Evolutionary conservation across 768 basidiomycete genomes (phyloP), one percentile per base, ranked within the genome.

Genomic region (Amanita muscaria): DNA sequence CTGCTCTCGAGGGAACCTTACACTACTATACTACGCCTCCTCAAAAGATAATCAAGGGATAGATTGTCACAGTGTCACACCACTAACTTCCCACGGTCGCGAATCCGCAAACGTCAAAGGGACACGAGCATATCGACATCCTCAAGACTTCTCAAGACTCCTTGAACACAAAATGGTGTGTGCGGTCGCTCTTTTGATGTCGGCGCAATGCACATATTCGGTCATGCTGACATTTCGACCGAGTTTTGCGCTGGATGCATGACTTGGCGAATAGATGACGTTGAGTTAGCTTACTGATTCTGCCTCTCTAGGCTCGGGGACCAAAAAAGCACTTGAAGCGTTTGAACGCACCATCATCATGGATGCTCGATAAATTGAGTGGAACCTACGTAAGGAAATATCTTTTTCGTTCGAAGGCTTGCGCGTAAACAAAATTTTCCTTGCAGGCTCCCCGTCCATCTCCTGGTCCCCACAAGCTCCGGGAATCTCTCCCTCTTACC

Each of bases 291-390:
- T 18, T 30, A 34, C 34, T 52, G 48, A 51, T 66, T 48, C 52
- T 39, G 32, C 42, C 44, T 42, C 21, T 36, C 35, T 60, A 96
- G 93, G 91, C 79, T 62, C 85, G 93, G 67, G 93, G 93, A 82
- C 93, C 93, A 53, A 96, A 88, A 85, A 96, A 96, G 72, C 93
- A 97, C 65, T 79, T 97, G 74, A 97, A 97, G 79, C 88, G 94
- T 62, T 80, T 98, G 49, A 82, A 83, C 55, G 96, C 96, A 50
- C 96, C 96, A 52, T 94, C 91, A 37, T 86, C 90, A 73, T 99
- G 96, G 96, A 97, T 99, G 93, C 79, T 99, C 52, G 91, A 98
- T 77, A 99, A 99, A 74, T 70, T 99, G 59, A 83, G 87, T 69
- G 90, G 90, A 49, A 91, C 90, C 55, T 94, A 89, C 58, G 90